Base-by-base conservation (phyloP, 768 basidiomycete species). In the Suillus decipiens region DNA sequence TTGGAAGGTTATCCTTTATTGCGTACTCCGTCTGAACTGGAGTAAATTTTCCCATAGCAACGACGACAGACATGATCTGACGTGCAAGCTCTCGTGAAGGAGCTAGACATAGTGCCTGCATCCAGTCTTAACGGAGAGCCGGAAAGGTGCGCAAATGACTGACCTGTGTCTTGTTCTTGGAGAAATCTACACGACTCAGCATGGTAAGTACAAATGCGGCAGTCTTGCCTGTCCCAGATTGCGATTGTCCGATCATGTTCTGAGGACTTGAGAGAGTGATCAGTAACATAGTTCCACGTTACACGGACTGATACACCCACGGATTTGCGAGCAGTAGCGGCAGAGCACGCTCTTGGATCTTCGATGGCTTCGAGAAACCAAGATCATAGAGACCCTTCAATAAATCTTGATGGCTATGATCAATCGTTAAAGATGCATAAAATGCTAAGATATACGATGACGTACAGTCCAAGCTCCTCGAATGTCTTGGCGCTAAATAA, bases 201-300 rank as follows among this genome's bases (percentile, higher is more conserved):
- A 99, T 99, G 12, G 96, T 96, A 56, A 99, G 82, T 14, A 95
- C 93, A 74, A 99, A 99, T 11, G 97, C 97, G 5, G 97, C 97
- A 2, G 97, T 99, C 80, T 99, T 99, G 56, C 97, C 97, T 10
- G 97, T 99, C 43, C 97, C 97, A 39, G 97, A 99, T 72, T 99
- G 97, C 59, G 96, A 99, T 79, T 99, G 97, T 19, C 95, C 97
- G 72, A 99, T 99, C 90, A 99, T 96, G 77, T 99, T 99, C 59
- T 89, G 90, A 12, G 96, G 91, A n/a, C 96, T 99, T 72, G n/a
- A 66, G 41, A 61, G 19, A 43, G n/a, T 48, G 63, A 65, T 24
- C 28, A 61, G 17, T 48, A 63, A 48, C 3, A 17, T 22, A 60
- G 69, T 22, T 57, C 34, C 45, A 43, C 22, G 61, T 57, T 36